A percentile compares a stretch with the other conserved stretches of the same genome.
phyloP scores from a whole-genome alignment of 805 yeast genomes.

The Zygosaccharomyces kombuchaensis region DNA sequence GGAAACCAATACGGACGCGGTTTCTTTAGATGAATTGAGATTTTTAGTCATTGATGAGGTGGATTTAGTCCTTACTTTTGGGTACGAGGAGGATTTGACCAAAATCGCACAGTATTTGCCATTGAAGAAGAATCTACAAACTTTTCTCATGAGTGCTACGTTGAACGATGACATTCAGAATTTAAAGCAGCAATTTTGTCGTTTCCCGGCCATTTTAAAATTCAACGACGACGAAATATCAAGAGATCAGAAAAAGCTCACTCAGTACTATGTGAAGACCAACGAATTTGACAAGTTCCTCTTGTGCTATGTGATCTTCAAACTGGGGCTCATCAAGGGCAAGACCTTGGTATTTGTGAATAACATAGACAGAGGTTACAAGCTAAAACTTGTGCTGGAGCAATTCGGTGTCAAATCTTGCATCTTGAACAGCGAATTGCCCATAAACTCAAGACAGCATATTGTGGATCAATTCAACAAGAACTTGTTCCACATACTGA shows the following conservation, averaged over 20 bases:
- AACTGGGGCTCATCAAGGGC: slow-evolving; percentile 82
- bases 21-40: slow-evolving; percentile 54
- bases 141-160: slow-evolving; percentile 95
- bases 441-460: slow-evolving; percentile 87
- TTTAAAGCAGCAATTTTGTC: slow-evolving; percentile 73
- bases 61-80: slow-evolving; percentile 83
- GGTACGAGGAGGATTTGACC: slow-evolving; percentile 80
- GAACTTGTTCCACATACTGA: slow-evolving; percentile 76
- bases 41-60: slow-evolving; percentile 92
- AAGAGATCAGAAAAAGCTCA: slow-evolving; percentile 52
- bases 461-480: slow-evolving; percentile 94
- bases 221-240: slow-evolving; percentile 64
- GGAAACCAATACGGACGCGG: slow-evolving; percentile 42
- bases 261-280: slow-evolving; percentile 83
- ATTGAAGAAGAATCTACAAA: slow-evolving; percentile 71
- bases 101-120: slow-evolving; percentile 62
- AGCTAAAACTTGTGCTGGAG: slow-evolving; percentile 83
- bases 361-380: slow-evolving; percentile 90
- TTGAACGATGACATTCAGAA: slow-evolving; percentile 78
- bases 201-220: slow-evolving; percentile 73
- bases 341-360: slow-evolving; percentile 89
- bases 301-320: slow-evolving; percentile 85
- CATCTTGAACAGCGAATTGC: slow-evolving; percentile 87
- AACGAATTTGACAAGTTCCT: slow-evolving; percentile 88
- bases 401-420: slow-evolving; percentile 91